A percentile compares a stretch with the other conserved stretches of the same genome.
Evolutionary conservation across 208 protist genomes (phyloP).

Genomic region (Blastocrithidia nonstop): DNA sequence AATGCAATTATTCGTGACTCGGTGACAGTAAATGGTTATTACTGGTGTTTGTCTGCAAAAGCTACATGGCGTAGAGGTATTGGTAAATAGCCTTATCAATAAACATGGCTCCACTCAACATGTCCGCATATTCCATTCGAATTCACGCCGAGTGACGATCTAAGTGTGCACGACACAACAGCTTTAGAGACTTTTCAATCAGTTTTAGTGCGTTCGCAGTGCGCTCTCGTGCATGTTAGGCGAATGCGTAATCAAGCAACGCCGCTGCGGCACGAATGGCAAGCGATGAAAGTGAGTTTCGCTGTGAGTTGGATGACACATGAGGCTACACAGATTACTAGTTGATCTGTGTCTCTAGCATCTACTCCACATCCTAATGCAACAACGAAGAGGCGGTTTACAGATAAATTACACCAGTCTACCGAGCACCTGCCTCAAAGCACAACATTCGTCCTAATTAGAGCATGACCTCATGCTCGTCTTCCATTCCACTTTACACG

Average conservation of each 20-base stretch:
- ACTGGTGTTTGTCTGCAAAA: constrained; percentile 22
- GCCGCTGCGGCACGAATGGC: constrained; percentile 23
- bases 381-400: constrained; percentile 34
- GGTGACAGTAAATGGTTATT: no score
- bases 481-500: constrained; percentile 19
- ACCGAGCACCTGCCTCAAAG: constrained; percentile 8
- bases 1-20: no score
- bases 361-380: constrained; percentile 29
- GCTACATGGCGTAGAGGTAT: constrained; percentile 26
- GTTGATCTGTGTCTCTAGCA: constrained; percentile 3
- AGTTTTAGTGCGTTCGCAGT: constrained; percentile 33
- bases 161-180: constrained; percentile 31
- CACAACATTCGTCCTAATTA: constrained; percentile 51
- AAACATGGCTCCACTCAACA: constrained; percentile 23
- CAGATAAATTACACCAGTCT: constrained; percentile 42
- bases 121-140: constrained; percentile 44
- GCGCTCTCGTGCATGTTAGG: constrained; percentile 22
- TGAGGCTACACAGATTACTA: neutral
- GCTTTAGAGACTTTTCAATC: constrained; percentile 27
- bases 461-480: constrained; percentile 37
- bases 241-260: constrained; percentile 41
- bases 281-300: no score
- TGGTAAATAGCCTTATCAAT: constrained; percentile 41
- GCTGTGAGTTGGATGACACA: no score
- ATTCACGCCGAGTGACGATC: constrained; percentile 27